Conservation (phyloP, 352 stramenopile genomes). For the Phytophthora uliginosa region DNA sequence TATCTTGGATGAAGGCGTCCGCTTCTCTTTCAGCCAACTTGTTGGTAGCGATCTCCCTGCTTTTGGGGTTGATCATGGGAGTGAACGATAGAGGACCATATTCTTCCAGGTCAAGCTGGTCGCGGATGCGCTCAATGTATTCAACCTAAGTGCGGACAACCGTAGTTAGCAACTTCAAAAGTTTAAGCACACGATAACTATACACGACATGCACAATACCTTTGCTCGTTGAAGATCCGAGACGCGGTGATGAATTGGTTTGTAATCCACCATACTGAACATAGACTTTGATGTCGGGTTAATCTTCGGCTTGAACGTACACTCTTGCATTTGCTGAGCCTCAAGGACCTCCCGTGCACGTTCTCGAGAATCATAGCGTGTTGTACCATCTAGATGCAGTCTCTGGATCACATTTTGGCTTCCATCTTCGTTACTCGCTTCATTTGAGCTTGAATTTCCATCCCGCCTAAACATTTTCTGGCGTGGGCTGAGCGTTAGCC, state of each 20-base stretch:
- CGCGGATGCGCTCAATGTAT: slow-evolving; percentile 54
- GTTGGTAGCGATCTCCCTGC: slow-evolving; percentile 66
- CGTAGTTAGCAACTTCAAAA: slow-evolving; percentile 1
- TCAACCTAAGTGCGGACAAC: slow-evolving; percentile 35
- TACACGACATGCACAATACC: slow-evolving; percentile 37
- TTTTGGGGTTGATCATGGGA: slow-evolving; percentile 75
- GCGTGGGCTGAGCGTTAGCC: slow-evolving; percentile 70
- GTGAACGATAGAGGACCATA: slow-evolving; percentile 47
- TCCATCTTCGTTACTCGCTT: slow-evolving; percentile 12
- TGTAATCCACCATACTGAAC: slow-evolving; percentile 55
- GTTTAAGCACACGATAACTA: neutral
- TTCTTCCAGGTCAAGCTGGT: slow-evolving; percentile 58
- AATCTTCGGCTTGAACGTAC: slow-evolving; percentile 78
- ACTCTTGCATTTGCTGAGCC: slow-evolving; percentile 56
- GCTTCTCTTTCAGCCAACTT: slow-evolving; percentile 41
- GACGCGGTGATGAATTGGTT: slow-evolving; percentile 76
- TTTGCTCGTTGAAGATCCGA: slow-evolving; percentile 73
- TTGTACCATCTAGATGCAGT: slow-evolving; percentile 69
- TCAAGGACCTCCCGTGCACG: slow-evolving; percentile 61
- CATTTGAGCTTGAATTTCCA: slow-evolving; percentile 1
- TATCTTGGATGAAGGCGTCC: slow-evolving; percentile 10
- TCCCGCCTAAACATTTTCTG: slow-evolving; percentile 25
- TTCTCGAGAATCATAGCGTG: slow-evolving; percentile 67
- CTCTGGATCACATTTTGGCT: slow-evolving; percentile 58
- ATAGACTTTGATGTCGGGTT: slow-evolving; percentile 59